Conservation (phyloP, 2,329 filamentous ascomycete species). For the Fusarium compactum region DNA sequence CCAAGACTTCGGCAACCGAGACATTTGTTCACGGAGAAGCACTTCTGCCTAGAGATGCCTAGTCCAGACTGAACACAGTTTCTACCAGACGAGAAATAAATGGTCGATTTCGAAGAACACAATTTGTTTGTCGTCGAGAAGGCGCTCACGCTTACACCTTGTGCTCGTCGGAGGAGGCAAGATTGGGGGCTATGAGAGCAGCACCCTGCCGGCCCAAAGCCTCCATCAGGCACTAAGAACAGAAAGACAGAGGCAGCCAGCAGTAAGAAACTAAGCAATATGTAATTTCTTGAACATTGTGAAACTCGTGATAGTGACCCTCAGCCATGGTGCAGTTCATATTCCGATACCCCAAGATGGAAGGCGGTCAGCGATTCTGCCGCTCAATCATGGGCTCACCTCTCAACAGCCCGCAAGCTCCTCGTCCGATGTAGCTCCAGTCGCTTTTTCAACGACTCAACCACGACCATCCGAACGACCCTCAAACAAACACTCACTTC, state of each 20-base stretch:
- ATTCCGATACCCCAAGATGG: slow-evolving; percentile 8
- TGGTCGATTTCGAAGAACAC: neutral
- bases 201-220: neutral
- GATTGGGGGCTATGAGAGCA: neutral
- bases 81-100: neutral
- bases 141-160: neutral
- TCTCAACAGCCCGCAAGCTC: slow-evolving; percentile 41
- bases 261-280: neutral
- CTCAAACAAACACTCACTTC: neutral
- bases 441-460: slow-evolving; percentile 9
- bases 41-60: slow-evolving; percentile 9
- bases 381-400: slow-evolving; percentile 43
- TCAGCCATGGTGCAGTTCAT: slow-evolving; percentile 1
- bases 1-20: neutral
- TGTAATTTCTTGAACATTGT: neutral
- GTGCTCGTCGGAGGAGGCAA: neutral
- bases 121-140: neutral
- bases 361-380: slow-evolving; percentile 44
- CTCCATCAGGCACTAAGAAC: neutral
- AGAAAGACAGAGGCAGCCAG: neutral
- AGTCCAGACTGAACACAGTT: rapidly evolving
- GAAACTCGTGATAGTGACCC: neutral
- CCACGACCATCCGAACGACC: neutral
- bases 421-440: slow-evolving; percentile 41
- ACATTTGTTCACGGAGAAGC: neutral